Evolutionary conservation across 2,329 filamentous ascomycete genomes (phyloP).

Genomic region (Drechslerella stenobrocha): DNA sequence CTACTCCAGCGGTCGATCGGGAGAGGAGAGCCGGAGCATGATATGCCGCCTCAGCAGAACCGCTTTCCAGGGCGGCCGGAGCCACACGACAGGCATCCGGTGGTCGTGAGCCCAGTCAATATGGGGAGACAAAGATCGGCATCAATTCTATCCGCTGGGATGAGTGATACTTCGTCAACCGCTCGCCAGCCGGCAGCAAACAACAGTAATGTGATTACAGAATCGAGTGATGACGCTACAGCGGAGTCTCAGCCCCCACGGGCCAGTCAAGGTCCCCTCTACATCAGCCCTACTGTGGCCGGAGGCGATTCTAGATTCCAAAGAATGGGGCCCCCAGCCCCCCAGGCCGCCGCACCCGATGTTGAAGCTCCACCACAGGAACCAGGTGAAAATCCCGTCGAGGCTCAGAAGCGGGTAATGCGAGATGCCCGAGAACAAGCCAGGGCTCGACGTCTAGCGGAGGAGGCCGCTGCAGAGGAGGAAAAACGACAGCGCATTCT

Average conservation of each 20-base stretch:
- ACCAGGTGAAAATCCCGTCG: conserved; percentile 61
- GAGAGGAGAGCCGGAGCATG: conserved; percentile 26
- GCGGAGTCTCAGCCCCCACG: conserved; percentile 19
- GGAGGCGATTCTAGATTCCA: conserved; percentile 54
- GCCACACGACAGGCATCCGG: conserved; percentile 9
- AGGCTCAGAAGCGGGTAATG: conserved; percentile 71
- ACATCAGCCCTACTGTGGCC: conserved; percentile 32
- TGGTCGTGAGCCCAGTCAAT: conserved; percentile 7
- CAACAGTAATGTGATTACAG: conserved; percentile 11
- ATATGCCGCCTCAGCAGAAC: conserved; percentile 26
- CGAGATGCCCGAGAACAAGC: conserved; percentile 70
- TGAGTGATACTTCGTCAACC: conserved; percentile 41
- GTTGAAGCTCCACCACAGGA: conserved; percentile 52
- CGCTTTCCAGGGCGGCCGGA: conserved; percentile 28
- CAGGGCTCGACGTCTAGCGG: conserved; percentile 68
- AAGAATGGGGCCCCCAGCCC: conserved; percentile 55
- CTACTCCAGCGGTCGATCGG: conserved; percentile 18
- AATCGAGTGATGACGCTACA: conserved; percentile 4
- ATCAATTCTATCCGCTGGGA: conserved; percentile 25
- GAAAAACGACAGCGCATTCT: conserved; percentile 70
- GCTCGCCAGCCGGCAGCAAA: conserved; percentile 14
- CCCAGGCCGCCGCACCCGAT: conserved; percentile 55
- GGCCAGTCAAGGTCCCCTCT: conserved; percentile 23
- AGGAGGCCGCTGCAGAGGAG: conserved; percentile 73
- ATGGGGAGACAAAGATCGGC: conserved; percentile 35